These are phyloP conservation scores for Medicago lupulina DNA, from an alignment of 306 rosid genomes.

Conservation along the genomic window DNA sequence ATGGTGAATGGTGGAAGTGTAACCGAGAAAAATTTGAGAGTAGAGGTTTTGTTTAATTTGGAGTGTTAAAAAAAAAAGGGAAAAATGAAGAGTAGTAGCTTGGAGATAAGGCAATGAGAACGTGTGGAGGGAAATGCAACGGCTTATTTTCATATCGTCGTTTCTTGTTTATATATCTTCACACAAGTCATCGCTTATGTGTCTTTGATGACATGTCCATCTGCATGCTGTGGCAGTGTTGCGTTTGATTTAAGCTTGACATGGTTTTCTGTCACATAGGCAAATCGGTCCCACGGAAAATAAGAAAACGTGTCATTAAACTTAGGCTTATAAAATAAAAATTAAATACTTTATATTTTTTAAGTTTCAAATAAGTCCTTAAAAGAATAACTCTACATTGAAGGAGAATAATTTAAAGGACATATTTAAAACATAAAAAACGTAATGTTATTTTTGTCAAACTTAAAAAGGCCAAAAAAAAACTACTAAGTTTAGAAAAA, in stretches of 20 bases:
- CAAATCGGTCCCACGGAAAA: constrained; percentile 20
- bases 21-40: background rate
- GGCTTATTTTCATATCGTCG: constrained; percentile 38
- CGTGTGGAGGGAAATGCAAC: constrained; percentile 78
- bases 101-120: constrained; percentile 71
- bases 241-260: constrained; percentile 38
- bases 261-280: background rate
- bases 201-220: constrained; percentile 17
- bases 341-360: too few species aligned
- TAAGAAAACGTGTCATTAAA: background rate
- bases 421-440: too few species aligned
- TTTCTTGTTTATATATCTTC: constrained; percentile 9
- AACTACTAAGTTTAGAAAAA: too few species aligned
- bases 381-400: too few species aligned
- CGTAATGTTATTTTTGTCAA: too few species aligned
- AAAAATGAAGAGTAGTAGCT: constrained; percentile 20
- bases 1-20: constrained; percentile 23
- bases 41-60: constrained; percentile 37
- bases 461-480: too few species aligned
- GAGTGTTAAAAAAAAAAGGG: constrained; percentile 50
- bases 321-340: too few species aligned
- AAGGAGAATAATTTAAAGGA: too few species aligned
- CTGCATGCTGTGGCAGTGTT: background rate
- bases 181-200: constrained; percentile 7
- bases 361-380: too few species aligned